Base-by-base conservation (phyloP, 2,329 filamentous ascomycete species). In the Clarireedia hainanense region DNA sequence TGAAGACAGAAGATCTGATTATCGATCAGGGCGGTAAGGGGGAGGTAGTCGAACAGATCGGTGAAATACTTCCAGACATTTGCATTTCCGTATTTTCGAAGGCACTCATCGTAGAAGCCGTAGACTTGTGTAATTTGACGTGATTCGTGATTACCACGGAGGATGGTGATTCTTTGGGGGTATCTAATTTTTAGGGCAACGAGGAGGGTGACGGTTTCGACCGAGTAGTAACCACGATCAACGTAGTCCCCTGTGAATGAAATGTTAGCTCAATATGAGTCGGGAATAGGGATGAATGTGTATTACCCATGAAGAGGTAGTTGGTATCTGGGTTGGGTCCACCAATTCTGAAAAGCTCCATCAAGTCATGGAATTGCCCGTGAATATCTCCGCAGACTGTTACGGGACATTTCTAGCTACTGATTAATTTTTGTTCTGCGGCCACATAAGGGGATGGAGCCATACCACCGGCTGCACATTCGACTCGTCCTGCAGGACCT, bases 21-120 rank as follows among this genome's bases (percentile, higher is more conserved):
- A 75, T 99, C 92, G 73, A 99, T 96, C 67, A 99, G 84, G 65
- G 94, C 94, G 62, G 92, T 96, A 64, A 99, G 83, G 63, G 94
- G 92, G 40, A 99, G 88, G 76, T 94, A 99, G 76, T 99, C 94
- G 76, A 99, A 99, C 54, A 99, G 86, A 73, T 99, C 92, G 70
- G 91, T 96, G 72, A 96, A 99, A 72, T 90, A 96, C 78, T 96
- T 96, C 94, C 94, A 99, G 61, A 99, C 94, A 66, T 96, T 97
- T 60, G 94, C 92, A 70, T 96, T 97, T 72, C 94, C 94, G 72
- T 99, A 99, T 77, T 99, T 99, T 71, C 91, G 89, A 67, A 97
- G 83, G 72, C 94, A 99, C 74, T 99, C 94, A 72, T 97, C 94
- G 77, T 99, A 99, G 77, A 99, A 99, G 60, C 94, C 94, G 72